A percentile compares a stretch with the other conserved stretches of the same genome.
phyloP scores from a whole-genome alignment of 129 eudicot genomes.

The Flaveria bidentis region DNA sequence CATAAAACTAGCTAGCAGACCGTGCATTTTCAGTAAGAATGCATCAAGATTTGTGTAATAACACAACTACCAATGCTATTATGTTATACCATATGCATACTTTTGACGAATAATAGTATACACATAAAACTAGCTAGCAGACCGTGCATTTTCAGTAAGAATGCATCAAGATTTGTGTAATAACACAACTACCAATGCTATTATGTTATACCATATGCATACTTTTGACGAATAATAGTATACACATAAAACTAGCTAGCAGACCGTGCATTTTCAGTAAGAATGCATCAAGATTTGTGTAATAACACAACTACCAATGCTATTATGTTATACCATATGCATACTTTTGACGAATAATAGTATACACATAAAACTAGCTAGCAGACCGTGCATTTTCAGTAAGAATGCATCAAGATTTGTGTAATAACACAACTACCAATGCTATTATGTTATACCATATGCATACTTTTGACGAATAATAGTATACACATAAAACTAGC shows the following conservation, averaged over 20 bases:
- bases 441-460: conserved; percentile 17
- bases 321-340: conserved; percentile 19
- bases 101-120: background rate
- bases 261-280: background rate
- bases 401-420: conserved; percentile 9
- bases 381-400: background rate
- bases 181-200: conserved; percentile 16
- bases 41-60: conserved; percentile 15
- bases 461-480: conserved; percentile 2
- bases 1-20: conserved; percentile 5
- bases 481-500: background rate
- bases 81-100: conserved; percentile 18
- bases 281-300: conserved; percentile 13
- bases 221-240: background rate
- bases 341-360: background rate
- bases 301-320: conserved; percentile 9
- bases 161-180: conserved; percentile 13
- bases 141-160: background rate
- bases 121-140: conserved; percentile 6
- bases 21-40: background rate
- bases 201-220: conserved; percentile 18
- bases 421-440: conserved; percentile 13
- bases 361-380: background rate
- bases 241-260: background rate
- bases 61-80: conserved; percentile 16